These are phyloP conservation scores for Quercus mongolica DNA, from an alignment of 306 rosid genomes.

Conservation along the genomic window DNA sequence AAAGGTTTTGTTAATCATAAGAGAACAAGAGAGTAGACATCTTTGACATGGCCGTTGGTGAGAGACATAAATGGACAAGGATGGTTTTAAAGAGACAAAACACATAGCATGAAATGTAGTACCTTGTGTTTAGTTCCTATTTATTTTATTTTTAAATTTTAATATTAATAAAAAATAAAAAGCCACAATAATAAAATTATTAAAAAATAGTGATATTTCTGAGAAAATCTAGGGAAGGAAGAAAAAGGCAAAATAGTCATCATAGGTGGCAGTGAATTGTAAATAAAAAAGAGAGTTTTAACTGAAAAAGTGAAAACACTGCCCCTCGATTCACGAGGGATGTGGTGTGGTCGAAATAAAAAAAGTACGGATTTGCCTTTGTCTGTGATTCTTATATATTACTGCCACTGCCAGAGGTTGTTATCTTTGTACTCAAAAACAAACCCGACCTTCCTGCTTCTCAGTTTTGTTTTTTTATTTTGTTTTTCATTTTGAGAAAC, in stretches of 20 bases:
- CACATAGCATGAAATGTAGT: conserved; percentile 48
- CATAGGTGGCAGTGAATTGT: conserved; percentile 43
- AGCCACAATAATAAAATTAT: neutral
- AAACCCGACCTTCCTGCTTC: conserved; percentile 35
- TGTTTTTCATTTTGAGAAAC: neutral
- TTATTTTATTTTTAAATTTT: neutral
- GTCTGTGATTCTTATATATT: conserved; percentile 48
- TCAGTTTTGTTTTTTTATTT: neutral
- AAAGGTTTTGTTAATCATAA: neutral
- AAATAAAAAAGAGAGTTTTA: conserved; percentile 1
- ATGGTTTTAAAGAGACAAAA: conserved; percentile 69
- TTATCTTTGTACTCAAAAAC: conserved; percentile 73
- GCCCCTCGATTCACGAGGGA: conserved; percentile 73
- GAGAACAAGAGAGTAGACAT: conserved; percentile 24
- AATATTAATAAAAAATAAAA: conserved; percentile 16
- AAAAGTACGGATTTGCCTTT: conserved; percentile 49
- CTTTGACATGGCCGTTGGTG: conserved; percentile 32
- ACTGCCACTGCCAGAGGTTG: conserved; percentile 67
- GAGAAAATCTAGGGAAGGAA: conserved; percentile 39
- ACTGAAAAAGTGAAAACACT: conserved; percentile 50
- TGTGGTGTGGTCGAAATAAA: conserved; percentile 15
- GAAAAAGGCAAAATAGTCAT: conserved; percentile 27
- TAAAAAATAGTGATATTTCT: conserved; percentile 20
- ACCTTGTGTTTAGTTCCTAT: conserved; percentile 32
- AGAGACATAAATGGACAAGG: conserved; percentile 57